A percentile compares a stretch with the other conserved stretches of the same genome.
phyloP scores from a whole-genome alignment of 1,139 yeast genomes.

The Eremothecium gossypii region DNA sequence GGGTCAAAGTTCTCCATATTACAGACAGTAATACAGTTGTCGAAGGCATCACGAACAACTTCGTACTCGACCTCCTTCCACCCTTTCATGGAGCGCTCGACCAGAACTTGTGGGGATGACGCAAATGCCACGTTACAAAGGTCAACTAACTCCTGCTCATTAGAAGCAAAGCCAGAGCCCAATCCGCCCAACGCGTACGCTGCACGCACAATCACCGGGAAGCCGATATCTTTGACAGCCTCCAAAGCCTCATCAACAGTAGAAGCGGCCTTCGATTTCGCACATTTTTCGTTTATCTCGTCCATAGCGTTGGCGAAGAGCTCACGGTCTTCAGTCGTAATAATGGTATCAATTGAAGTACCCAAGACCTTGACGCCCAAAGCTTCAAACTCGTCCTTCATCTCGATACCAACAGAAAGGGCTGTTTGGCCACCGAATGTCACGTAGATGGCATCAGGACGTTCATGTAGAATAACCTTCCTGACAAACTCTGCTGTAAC shows the following conservation, averaged over 20 bases:
- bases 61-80: slow-evolving; percentile 99
- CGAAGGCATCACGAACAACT: slow-evolving; percentile 95
- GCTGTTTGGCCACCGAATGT: slow-evolving; percentile 99
- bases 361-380: slow-evolving; percentile 94
- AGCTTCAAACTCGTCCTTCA: slow-evolving; percentile 88
- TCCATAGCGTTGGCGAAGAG: slow-evolving; percentile 90
- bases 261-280: slow-evolving; percentile 80
- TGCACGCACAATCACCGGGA: slow-evolving; percentile 95
- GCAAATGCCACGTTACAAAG: slow-evolving; percentile 91
- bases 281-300: slow-evolving; percentile 90
- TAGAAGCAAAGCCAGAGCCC: slow-evolving; percentile 96
- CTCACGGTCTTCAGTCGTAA: slow-evolving; percentile 97
- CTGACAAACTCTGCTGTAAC: slow-evolving; percentile 94
- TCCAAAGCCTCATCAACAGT: slow-evolving; percentile 68
- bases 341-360: slow-evolving; percentile 91
- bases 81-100: slow-evolving; percentile 96
- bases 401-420: slow-evolving; percentile 84
- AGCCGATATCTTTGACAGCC: slow-evolving; percentile 83
- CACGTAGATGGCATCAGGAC: slow-evolving; percentile 94
- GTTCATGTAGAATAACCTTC: slow-evolving; percentile 87
- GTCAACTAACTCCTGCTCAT: slow-evolving; percentile 71
- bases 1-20: slow-evolving; percentile 99
- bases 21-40: slow-evolving; percentile 97
- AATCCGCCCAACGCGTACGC: slow-evolving; percentile 97
- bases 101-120: slow-evolving; percentile 89